Evolutionary conservation across 2,329 filamentous ascomycete species (phyloP).

Genomic region (Neobulgaria alba): DNA sequence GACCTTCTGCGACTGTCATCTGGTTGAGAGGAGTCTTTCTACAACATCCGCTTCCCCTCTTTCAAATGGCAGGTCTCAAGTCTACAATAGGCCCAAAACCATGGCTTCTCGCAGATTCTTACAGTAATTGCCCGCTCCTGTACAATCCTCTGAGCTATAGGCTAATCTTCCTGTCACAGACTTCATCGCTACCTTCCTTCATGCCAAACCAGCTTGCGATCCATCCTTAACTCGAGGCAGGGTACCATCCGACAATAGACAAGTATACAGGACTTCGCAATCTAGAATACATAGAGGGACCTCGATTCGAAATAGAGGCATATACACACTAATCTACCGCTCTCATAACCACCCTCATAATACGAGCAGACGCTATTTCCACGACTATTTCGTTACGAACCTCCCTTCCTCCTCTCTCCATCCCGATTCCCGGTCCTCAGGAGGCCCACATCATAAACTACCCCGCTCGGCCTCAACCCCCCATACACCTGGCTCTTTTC

Average conservation of each 20-base stretch:
- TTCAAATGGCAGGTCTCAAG: slow-evolving; percentile 14
- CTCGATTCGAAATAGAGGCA: neutral
- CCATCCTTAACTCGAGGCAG: neutral
- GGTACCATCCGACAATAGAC: neutral
- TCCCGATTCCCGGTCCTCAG: slow-evolving; percentile 62
- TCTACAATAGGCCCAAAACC: slow-evolving; percentile 3
- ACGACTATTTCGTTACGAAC: slow-evolving; percentile 96
- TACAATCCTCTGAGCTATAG: neutral
- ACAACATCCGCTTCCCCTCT: neutral
- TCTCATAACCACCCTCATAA: slow-evolving; percentile 21
- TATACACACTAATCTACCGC: slow-evolving; percentile 12
- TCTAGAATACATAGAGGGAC: no score
- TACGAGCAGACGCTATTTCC: slow-evolving; percentile 43
- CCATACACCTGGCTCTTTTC: slow-evolving; percentile 50
- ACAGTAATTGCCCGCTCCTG: slow-evolving; percentile 18
- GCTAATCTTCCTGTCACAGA: neutral
- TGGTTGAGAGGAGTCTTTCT: no score
- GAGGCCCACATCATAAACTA: slow-evolving; percentile 71
- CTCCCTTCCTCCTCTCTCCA: slow-evolving; percentile 88
- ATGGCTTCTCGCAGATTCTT: slow-evolving; percentile 28
- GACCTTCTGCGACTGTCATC: neutral
- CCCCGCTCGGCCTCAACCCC: slow-evolving; percentile 78
- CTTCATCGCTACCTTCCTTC: no score
- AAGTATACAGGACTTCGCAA: neutral
- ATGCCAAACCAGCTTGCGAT: no score